These are phyloP conservation scores for Aspergillus ellipticus DNA, from an alignment of 495 filamentous ascomycete genomes.

Conservation along the genomic window DNA sequence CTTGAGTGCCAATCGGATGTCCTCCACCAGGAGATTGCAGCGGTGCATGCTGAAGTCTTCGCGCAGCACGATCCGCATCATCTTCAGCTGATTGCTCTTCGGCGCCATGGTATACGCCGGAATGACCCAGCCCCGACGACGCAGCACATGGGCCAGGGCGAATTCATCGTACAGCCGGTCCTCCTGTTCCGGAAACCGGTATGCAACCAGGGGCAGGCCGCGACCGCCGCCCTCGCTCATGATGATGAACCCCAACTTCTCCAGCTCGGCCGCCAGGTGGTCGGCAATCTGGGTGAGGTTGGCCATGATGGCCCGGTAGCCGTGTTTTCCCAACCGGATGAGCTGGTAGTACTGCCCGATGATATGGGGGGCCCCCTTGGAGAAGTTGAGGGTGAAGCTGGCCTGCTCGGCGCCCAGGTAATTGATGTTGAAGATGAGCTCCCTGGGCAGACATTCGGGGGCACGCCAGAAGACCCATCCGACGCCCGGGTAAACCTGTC, in stretches of 20 bases:
- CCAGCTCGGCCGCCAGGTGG: constrained; percentile 67
- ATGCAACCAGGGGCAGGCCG: constrained; percentile 83
- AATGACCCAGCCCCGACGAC: constrained; percentile 82
- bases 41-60: constrained; percentile 80
- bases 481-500: constrained; percentile 77
- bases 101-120: constrained; percentile 96
- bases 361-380: constrained; percentile 84
- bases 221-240: constrained; percentile 71
- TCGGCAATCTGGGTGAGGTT: constrained; percentile 82
- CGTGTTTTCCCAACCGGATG: constrained; percentile 85
- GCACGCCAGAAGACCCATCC: constrained; percentile 90
- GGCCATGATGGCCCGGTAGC: constrained; percentile 81
- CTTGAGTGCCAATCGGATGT: constrained; percentile 67
- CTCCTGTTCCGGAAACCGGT: constrained; percentile 58
- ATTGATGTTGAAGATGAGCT: constrained; percentile 97
- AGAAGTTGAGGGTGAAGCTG: constrained; percentile 98
- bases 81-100: constrained; percentile 68
- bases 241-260: constrained; percentile 75
- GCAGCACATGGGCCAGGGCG: constrained; percentile 73
- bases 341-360: constrained; percentile 97
- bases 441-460: constrained; percentile 77
- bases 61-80: constrained; percentile 84
- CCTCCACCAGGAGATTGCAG: constrained; percentile 67
- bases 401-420: constrained; percentile 92
- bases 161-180: constrained; percentile 78